Base-by-base conservation (phyloP, 331 rosid genomes). In the Acacia pycnantha region DNA sequence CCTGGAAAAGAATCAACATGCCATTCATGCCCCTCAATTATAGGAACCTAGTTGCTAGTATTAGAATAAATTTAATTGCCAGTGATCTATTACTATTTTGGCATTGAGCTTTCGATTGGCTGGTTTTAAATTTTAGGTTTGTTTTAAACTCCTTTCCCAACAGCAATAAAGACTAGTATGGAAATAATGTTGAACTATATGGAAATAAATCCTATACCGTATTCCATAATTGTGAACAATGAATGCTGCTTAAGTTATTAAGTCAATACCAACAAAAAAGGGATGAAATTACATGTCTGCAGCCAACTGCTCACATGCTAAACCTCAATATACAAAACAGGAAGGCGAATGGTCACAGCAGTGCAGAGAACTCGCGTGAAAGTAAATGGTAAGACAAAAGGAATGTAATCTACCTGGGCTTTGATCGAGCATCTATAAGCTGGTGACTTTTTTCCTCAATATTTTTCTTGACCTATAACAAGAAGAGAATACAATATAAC, bases 381-480 rank as follows among this genome's bases (percentile, higher is more conserved):
- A 72, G 58, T 73, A 82, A 71, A 61, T 18, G 53, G 48, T 41
- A 71, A 77, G 76, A 46, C 35, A 79, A 41, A 8, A 44, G 56
- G 8, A 79, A 77, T 33, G 50, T 66, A 72, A 46, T 81, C 18
- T 88, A 96, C 98, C 99, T 94, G 78, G 97, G 90, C 86, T 94
- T 90, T 82, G 97, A 90, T 62, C 99, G 89, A 51, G 99, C 99
- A 87, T 96, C 99, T 85, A 96, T 53, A 31, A 82, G 98, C 51
- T 88, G 95, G 82, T 94, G 87, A 73, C 93, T 84, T 80, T 83
- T 69, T 74, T 88, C 92, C 82, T 90, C 92, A 43, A 89, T 27
- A 79, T 96, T 96, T 82, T 51, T 88, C 72, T 73, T 86, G 69
- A 94, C 94, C 99, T 96, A 59, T 68, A 81, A 80, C 54, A 73